Base-by-base conservation (phyloP, 1,139 yeast genomes). In the Debaryomyces fabryi region DNA sequence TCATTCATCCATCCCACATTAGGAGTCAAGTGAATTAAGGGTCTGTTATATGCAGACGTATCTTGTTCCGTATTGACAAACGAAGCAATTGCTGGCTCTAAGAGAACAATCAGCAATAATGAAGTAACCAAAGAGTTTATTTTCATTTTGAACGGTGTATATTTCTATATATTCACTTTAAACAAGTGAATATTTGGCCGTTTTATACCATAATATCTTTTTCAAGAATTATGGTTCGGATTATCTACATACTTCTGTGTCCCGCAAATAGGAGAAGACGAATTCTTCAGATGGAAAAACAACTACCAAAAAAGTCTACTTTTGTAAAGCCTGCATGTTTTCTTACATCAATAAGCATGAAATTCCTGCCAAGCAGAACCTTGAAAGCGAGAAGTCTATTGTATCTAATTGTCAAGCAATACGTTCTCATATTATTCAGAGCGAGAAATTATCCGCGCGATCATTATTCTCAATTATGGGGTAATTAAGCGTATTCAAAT, bases 1-100 rank as follows among this genome's bases (percentile, higher is more conserved):
- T 52, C 55, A 42, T 52, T 50, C 48, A 52, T 40, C 55, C 55
- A 49, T 6, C 50, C 52, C 2, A 42, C 30, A 16, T 35, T 32
- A 6, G 47, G 47, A 21, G 47, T 45, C 18, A 10, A 45, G 21
- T 45, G 47, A 24, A 45, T 39, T 7, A 39, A 21, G 10, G 44
- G 47, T n/a, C 47, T 20, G 24, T 44, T 38, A 23, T 44, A 39
- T 6, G 33, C 29, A 13, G 38, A 27, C 7, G 43, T 41, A 23
- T 41, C 44, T 15, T 10, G 10, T 3, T n/a, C 12, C 1, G 21
- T 13, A 13, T 40, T 24, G 15, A 12, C 9, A 18, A 32, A 29
- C 24, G 43, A 40, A 10, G 43, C 27, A 15, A 12, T 4, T 5
- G 15, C 43, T 4, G 12, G 16, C n/a, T 23, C 27, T 9, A 40